Evolutionary conservation across 73 alveolate species (phyloP), one percentile per base, ranked within the genome.

Genomic region (Breviolum minutum): DNA sequence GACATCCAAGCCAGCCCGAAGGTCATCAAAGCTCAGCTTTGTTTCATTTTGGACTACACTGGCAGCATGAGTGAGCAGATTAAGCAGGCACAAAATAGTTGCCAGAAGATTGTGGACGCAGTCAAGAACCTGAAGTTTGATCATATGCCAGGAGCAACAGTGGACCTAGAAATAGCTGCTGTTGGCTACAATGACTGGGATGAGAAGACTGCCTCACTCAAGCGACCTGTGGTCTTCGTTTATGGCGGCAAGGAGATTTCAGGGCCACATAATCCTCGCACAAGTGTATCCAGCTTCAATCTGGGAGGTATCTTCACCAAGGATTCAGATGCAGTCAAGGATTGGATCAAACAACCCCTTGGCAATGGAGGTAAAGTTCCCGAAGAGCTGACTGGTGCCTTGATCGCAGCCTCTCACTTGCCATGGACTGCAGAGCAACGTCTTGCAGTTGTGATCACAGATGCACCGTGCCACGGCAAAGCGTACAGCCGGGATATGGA

Each of bases 151-250:
- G 85, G 24, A 7, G 95, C 95, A 11, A 29, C 66, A 12, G 85
- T 88, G 62, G 95, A 88, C 29, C 29, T 88, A 54, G 85, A 87
- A 62, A 88, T 88, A 84, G 70, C 81, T 14, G 95, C 95, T 7
- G 54, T 88, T 24, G 84, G 95, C 3, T 88, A 88, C 95, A 88
- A 88, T 61, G 95, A 88, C 63, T 88, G 95, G 95, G 95, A 88
- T 27, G 95, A 69, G 27, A 68, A 68, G 71, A 87, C 95, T 9
- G 95, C 95, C 40, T n/a, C 8, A 14, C 61, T 62, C 68, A 63
- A 61, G 48, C 79, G 95, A 40, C 95, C 95, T 30, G 95, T 88
- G 54, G 95, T 69, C 54, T 66, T 48, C 12, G 83, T n/a, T 24
- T 66, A 22, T 69, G 95, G 95, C 17, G 95, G 95, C 63, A n/a